Percentiles rank a stretch among this genome's conserved stretches.
Conservation (phyloP, 306 rosid genomes). For the Potentilla sterilis region DNA sequence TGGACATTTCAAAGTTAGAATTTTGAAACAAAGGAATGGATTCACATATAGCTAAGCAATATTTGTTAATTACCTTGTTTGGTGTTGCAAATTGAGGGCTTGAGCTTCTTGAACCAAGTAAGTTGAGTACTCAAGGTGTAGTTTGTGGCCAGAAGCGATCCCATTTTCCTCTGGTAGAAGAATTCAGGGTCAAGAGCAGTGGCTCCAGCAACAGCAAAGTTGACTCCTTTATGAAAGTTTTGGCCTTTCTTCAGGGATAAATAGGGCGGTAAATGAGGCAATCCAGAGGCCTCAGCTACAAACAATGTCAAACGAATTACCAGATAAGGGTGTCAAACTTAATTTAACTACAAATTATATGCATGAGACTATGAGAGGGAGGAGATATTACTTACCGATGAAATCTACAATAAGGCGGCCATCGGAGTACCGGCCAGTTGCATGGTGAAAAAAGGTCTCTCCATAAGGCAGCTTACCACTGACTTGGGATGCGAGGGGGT, state of each 20-base stretch:
- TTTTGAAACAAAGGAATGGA: not conserved
- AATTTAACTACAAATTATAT: no score
- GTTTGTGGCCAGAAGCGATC: slow-evolving; percentile 44
- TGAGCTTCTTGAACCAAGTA: slow-evolving; percentile 64
- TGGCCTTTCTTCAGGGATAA: slow-evolving; percentile 32
- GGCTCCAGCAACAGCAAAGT: slow-evolving; percentile 84
- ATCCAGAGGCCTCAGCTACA: slow-evolving; percentile 60
- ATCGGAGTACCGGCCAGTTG: slow-evolving; percentile 69
- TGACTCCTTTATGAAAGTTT: slow-evolving; percentile 40
- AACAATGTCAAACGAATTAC: not conserved
- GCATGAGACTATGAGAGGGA: no score
- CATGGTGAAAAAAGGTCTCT: slow-evolving; percentile 54
- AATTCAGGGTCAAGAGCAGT: slow-evolving; percentile 63
- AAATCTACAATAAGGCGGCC: slow-evolving; percentile 72
- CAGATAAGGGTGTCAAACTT: not conserved
- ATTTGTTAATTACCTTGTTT: slow-evolving; percentile 40
- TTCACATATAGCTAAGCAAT: not conserved
- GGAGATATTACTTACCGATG: slow-evolving; percentile 38
- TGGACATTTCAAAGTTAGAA: not conserved
- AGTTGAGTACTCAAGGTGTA: slow-evolving; percentile 56
- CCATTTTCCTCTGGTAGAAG: slow-evolving; percentile 35
- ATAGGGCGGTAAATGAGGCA: slow-evolving; percentile 64
- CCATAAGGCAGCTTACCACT: slow-evolving; percentile 72
- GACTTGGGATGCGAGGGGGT: slow-evolving; percentile 28
- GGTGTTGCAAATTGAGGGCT: slow-evolving; percentile 53